Percentiles rank a stretch among this genome's conserved stretches.
These are phyloP conservation scores for Tephrocybe rancida DNA, from an alignment of 768 basidiomycete species.

Conservation along the genomic window DNA sequence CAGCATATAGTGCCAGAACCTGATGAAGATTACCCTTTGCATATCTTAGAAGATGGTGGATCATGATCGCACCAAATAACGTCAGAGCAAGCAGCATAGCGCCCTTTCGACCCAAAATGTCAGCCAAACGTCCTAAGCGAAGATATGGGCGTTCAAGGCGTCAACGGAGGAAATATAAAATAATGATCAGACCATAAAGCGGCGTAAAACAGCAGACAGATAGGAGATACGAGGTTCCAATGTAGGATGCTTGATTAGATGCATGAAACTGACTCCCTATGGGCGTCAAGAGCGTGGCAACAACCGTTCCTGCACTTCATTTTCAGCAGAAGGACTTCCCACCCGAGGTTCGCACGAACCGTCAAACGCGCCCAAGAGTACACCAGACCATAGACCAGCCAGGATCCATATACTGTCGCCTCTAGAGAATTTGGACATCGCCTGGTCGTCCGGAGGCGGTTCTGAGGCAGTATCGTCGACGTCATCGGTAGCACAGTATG, in stretches of 20 bases:
- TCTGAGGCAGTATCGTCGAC: slow-evolving; percentile 31
- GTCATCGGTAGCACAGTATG: slow-evolving; percentile 49
- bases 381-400: slow-evolving; percentile 78
- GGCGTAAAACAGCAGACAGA: slow-evolving; percentile 93
- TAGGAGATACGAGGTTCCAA: slow-evolving; percentile 86
- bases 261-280: slow-evolving; percentile 86
- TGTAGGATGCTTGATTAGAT: slow-evolving; percentile 80
- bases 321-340: slow-evolving; percentile 8
- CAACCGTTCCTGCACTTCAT: slow-evolving; percentile 66
- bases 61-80: slow-evolving; percentile 67
- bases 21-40: slow-evolving; percentile 28
- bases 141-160: slow-evolving; percentile 18
- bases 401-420: slow-evolving; percentile 72
- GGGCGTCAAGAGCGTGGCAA: slow-evolving; percentile 82
- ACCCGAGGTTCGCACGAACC: slow-evolving; percentile 44
- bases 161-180: slow-evolving; percentile 7
- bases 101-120: slow-evolving; percentile 83
- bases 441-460: slow-evolving; percentile 30
- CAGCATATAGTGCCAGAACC: slow-evolving; percentile 85
- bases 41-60: slow-evolving; percentile 4
- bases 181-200: slow-evolving; percentile 63
- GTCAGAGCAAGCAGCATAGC: slow-evolving; percentile 84
- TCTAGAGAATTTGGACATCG: slow-evolving; percentile 49
- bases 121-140: slow-evolving; percentile 72
- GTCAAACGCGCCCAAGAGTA: slow-evolving; percentile 84